These are phyloP conservation scores for Cyanidiococcus yangmingshanensis DNA, from an alignment of 23 red algal species.

Conservation along the genomic window DNA sequence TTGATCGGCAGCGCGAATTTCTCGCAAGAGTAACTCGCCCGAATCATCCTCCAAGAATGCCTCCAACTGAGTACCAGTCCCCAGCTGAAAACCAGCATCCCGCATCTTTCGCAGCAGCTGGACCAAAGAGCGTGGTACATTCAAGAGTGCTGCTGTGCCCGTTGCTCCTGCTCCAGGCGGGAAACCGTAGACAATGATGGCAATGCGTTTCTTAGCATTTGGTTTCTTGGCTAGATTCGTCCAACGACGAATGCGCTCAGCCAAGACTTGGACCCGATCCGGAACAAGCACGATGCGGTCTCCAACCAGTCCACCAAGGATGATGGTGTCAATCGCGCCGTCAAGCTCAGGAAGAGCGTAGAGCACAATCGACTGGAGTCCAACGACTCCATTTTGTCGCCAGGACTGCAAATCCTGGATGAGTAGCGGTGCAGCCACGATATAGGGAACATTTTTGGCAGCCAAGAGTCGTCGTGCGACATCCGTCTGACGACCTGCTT, in stretches of 20 bases:
- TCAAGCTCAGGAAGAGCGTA: slow-evolving; percentile 54
- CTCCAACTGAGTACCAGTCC: background rate
- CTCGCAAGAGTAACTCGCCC: slow-evolving; percentile 7
- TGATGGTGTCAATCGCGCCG: slow-evolving; percentile 50
- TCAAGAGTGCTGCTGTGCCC: slow-evolving; percentile 51
- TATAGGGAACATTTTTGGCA: slow-evolving; percentile 40
- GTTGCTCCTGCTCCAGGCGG: slow-evolving; percentile 45
- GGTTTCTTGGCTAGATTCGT: slow-evolving; percentile 24
- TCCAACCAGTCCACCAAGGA: slow-evolving; percentile 52
- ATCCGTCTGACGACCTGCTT: slow-evolving; percentile 35
- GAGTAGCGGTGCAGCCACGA: slow-evolving; percentile 44
- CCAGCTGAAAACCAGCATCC: slow-evolving; percentile 41
- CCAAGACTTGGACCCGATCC: slow-evolving; percentile 36
- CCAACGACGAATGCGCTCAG: slow-evolving; percentile 39
- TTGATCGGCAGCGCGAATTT: slow-evolving; percentile 26
- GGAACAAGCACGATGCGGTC: slow-evolving; percentile 39
- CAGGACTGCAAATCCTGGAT: slow-evolving; percentile 43
- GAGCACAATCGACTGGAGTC: slow-evolving; percentile 48
- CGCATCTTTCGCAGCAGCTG: slow-evolving; percentile 22
- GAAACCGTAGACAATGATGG: slow-evolving; percentile 49
- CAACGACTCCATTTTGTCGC: slow-evolving; percentile 39
- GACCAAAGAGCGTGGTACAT: slow-evolving; percentile 42
- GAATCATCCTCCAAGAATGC: slow-evolving; percentile 24
- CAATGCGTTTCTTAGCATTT: slow-evolving; percentile 31
- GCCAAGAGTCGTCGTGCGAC: slow-evolving; percentile 26